phyloP scores from a whole-genome alignment of 2,329 filamentous ascomycete species.

The Monosporascus sp. region DNA sequence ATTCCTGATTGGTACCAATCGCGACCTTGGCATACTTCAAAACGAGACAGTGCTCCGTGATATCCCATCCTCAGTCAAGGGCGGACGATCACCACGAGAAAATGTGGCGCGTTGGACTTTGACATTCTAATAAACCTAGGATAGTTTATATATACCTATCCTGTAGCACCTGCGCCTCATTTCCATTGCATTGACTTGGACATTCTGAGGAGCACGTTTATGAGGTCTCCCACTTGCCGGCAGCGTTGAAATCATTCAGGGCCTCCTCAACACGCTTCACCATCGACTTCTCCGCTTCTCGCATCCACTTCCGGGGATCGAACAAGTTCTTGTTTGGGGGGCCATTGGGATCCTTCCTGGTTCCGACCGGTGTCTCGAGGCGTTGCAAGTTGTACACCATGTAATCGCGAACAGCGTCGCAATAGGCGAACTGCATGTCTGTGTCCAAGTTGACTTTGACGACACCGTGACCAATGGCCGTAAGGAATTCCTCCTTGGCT shows the following conservation, averaged over 20 bases:
- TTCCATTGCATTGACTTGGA: no score
- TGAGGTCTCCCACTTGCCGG: conserved; percentile 46
- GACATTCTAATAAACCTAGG: no score
- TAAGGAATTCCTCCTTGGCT: conserved; percentile 80
- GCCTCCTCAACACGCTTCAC: conserved; percentile 70
- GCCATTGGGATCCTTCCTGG: conserved; percentile 66
- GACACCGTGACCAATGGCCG: conserved; percentile 88
- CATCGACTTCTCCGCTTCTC: conserved; percentile 98
- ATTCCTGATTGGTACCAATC: no score
- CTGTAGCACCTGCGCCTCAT: no score
- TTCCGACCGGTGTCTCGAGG: conserved; percentile 78
- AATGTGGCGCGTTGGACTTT: no score
- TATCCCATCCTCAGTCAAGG: no score
- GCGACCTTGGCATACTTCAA: no score
- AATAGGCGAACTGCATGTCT: conserved; percentile 94
- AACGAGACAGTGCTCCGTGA: no score
- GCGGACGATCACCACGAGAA: no score
- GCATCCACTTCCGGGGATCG: conserved; percentile 87
- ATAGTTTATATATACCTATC: no score
- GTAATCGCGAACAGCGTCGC: conserved; percentile 89
- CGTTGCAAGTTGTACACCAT: conserved; percentile 94
- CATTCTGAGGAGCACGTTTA: no score
- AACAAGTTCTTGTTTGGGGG: conserved; percentile 98
- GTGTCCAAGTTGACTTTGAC: conserved; percentile 99
- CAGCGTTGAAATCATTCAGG: conserved; percentile 87